Conservation (phyloP, 2,329 filamentous ascomycete genomes). For the Akanthomyces lecanii region DNA sequence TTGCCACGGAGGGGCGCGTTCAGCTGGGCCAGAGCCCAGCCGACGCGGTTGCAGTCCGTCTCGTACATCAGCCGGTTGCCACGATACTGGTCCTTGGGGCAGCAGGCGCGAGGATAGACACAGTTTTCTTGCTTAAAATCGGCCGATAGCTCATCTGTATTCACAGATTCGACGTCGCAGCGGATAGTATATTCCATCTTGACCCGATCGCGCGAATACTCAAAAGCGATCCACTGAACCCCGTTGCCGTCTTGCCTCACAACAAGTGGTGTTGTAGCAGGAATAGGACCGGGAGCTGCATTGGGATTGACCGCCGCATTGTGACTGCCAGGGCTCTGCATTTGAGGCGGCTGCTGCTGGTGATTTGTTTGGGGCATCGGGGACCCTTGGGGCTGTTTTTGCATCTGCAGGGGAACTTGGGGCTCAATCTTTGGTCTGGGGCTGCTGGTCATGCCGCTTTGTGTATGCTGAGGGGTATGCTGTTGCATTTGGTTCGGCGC, state of each 20-base stretch:
- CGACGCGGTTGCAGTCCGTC: slow-evolving; percentile 98
- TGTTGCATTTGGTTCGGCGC: slow-evolving; percentile 55
- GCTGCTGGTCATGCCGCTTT: slow-evolving; percentile 55
- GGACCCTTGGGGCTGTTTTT: slow-evolving; percentile 37
- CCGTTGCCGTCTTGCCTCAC: slow-evolving; percentile 94
- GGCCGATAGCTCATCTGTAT: slow-evolving; percentile 74
- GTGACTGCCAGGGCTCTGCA: slow-evolving; percentile 35
- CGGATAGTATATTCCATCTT: slow-evolving; percentile 99
- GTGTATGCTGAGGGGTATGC: slow-evolving; percentile 54
- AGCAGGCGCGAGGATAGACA: slow-evolving; percentile 93
- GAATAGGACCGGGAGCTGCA: slow-evolving; percentile 91
- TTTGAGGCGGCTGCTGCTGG: slow-evolving; percentile 35
- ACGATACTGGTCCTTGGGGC: slow-evolving; percentile 90
- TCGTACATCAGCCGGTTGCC: slow-evolving; percentile 95
- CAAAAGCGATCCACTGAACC: slow-evolving; percentile 98
- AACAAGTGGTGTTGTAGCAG: slow-evolving; percentile 89
- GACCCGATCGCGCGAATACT: slow-evolving; percentile 92
- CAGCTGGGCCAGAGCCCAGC: slow-evolving; percentile 93
- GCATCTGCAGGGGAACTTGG: slow-evolving; percentile 58
- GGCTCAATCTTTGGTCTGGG: slow-evolving; percentile 61
- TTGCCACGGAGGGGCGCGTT: slow-evolving; percentile 90
- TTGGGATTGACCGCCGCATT: slow-evolving; percentile 69
- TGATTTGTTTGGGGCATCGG: slow-evolving; percentile 34
- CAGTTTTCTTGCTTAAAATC: slow-evolving; percentile 99
- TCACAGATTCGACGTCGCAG: slow-evolving; percentile 95